A percentile compares a stretch with the other conserved stretches of the same genome.
These are phyloP conservation scores for Ophiostoma himal-ulmi DNA, from an alignment of 2,329 filamentous ascomycete genomes.

Conservation along the genomic window DNA sequence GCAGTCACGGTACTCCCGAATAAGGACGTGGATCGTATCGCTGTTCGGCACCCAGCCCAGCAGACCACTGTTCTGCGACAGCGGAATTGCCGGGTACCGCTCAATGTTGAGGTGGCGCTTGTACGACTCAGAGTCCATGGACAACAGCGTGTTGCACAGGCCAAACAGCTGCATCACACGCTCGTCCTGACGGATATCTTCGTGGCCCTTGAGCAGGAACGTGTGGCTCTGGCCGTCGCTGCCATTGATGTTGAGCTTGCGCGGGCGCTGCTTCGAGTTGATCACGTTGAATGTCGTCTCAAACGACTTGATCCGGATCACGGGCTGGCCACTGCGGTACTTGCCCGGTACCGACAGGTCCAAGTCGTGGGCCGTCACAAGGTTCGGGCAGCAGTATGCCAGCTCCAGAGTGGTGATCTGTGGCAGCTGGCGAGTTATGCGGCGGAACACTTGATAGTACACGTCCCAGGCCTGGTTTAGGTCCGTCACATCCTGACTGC, in stretches of 20 bases:
- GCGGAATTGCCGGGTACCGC: constrained; percentile 89
- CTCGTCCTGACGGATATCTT: constrained; percentile 98
- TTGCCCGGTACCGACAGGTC: constrained; percentile 95
- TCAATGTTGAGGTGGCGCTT: constrained; percentile 97
- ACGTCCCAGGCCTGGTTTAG: constrained; percentile 98
- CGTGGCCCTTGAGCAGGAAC: constrained; percentile 94
- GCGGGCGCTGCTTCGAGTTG: constrained; percentile 90
- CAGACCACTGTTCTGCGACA: constrained; percentile 93
- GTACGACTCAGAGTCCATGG: constrained; percentile 91
- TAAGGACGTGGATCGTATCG: constrained; percentile 92
- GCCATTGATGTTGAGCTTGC: constrained; percentile 80
- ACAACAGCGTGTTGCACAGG: constrained; percentile 88
- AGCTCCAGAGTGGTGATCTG: constrained; percentile 90
- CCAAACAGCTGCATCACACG: constrained; percentile 99
- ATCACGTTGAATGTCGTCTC: constrained; percentile 88
- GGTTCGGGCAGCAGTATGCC: constrained; percentile 91
- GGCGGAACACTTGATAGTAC: constrained; percentile 96
- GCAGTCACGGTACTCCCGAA: constrained; percentile 94
- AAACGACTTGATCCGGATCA: constrained; percentile 83
- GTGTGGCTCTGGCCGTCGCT: constrained; percentile 84
- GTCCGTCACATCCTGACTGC: constrained; percentile 84
- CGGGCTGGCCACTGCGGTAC: constrained; percentile 69
- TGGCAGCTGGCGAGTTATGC: constrained; percentile 86
- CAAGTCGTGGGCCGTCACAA: constrained; percentile 77
- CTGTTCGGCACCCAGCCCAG: constrained; percentile 96